A percentile compares a stretch with the other conserved stretches of the same genome.
phyloP scores from a whole-genome alignment of 345 rosid species.

The Erodium maritimum region DNA sequence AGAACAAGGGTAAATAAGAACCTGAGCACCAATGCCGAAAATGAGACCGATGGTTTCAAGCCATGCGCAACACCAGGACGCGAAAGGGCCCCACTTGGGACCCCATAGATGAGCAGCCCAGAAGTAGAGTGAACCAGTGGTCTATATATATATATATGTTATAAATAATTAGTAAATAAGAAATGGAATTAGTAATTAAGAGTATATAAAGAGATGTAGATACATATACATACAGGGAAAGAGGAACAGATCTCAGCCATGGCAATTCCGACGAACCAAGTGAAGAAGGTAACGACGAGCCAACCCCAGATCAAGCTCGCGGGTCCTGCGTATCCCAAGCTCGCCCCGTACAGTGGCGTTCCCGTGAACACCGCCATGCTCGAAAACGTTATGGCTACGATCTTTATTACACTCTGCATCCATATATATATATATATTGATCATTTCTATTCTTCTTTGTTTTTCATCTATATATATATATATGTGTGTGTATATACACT shows the following conservation, averaged over 20 bases:
- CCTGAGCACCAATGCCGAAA: slow-evolving; percentile 14
- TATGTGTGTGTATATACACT: too few relatives aligned
- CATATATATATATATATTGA: too few relatives aligned
- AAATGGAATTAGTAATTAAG: too few relatives aligned
- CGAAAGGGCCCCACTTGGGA: slow-evolving; percentile 14
- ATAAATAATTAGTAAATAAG: too few relatives aligned
- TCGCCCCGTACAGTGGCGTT: slow-evolving; percentile 48
- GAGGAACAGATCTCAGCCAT: slow-evolving; percentile 68
- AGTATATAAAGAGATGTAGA: too few relatives aligned
- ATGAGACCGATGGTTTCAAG: slow-evolving; percentile 11
- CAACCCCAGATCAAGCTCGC: slow-evolving; percentile 58
- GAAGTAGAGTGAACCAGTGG: slow-evolving; percentile 14
- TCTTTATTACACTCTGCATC: slow-evolving; percentile 43
- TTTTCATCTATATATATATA: too few relatives aligned
- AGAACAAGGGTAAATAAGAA: too few relatives aligned
- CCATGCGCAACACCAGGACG: slow-evolving; percentile 18
- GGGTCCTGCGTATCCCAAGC: slow-evolving; percentile 47
- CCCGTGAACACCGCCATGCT: slow-evolving; percentile 56
- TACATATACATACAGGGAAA: slow-evolving; percentile 45
- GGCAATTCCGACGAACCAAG: slow-evolving; percentile 47
- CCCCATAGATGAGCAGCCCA: slow-evolving; percentile 17
- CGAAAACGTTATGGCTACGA: slow-evolving; percentile 49
- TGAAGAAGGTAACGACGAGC: slow-evolving; percentile 52
- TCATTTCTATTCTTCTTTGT: too few relatives aligned
- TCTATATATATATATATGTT: slow-evolving; percentile 9